Evolutionary conservation across 163 green algal species (phyloP).

Genomic region (Chlamydomonas reinhardtii): DNA sequence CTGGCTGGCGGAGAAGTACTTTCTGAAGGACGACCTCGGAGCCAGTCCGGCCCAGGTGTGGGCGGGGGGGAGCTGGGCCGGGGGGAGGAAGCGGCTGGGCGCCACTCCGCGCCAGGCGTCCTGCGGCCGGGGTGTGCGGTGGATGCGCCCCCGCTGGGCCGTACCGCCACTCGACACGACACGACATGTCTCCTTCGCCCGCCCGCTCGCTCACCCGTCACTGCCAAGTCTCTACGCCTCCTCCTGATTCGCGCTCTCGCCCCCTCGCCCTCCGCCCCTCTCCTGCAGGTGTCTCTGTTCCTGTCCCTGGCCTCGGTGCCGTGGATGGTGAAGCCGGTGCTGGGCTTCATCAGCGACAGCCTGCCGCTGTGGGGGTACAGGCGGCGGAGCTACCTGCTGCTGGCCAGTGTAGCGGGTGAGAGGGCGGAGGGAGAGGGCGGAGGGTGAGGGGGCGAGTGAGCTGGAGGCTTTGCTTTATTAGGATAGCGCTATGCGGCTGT

Average conservation of each 20-base stretch:
- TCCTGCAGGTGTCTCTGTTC: conserved; percentile 72
- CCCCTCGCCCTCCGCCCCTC: not conserved
- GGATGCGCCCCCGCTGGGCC: too few relatives aligned
- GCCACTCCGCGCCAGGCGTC: too few relatives aligned
- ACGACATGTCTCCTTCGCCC: too few relatives aligned
- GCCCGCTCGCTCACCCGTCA: too few relatives aligned
- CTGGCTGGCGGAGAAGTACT: conserved; percentile 23
- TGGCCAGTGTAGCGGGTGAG: conserved; percentile 21
- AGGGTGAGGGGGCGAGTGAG: not conserved
- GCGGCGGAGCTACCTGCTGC: conserved; percentile 55
- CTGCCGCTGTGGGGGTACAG: conserved; percentile 92
- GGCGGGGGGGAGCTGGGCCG: not conserved
- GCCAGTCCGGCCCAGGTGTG: not conserved
- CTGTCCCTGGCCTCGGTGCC: conserved; percentile 68
- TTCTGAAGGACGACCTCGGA: not conserved
- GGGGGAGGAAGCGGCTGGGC: too few relatives aligned
- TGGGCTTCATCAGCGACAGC: conserved; percentile 89
- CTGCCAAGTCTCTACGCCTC: not conserved
- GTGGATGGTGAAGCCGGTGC: conserved; percentile 92
- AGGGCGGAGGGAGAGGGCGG: not conserved
- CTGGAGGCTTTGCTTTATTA: too few relatives aligned
- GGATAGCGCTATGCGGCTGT: too few relatives aligned
- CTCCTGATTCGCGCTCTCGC: not conserved
- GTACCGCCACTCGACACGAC: too few relatives aligned
- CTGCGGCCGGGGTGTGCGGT: too few relatives aligned